Conservation (phyloP, 441 rosid genomes). For the Populus hybrid region DNA sequence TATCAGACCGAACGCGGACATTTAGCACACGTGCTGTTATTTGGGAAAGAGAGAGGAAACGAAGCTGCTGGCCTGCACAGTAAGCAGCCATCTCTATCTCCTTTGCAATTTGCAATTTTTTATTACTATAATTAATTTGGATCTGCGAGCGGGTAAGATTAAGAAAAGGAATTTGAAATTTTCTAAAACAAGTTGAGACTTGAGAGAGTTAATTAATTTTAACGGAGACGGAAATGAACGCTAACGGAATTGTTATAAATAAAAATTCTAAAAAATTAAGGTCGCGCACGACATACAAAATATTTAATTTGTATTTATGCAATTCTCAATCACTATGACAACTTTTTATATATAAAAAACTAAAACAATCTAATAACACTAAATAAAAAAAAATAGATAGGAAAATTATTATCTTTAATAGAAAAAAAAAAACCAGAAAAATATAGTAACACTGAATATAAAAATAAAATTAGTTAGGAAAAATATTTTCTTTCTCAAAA, state of each 20-base stretch:
- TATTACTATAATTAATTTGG: not conserved
- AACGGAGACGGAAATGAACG: not conserved
- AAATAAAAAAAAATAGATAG: no score
- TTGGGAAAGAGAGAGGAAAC: slow-evolving; percentile 28
- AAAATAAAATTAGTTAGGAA: no score
- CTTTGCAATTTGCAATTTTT: slow-evolving; percentile 12
- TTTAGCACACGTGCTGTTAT: slow-evolving; percentile 38
- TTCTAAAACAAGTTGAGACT: not conserved
- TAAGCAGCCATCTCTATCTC: slow-evolving; percentile 10
- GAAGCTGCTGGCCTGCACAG: not conserved
- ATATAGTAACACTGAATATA: no score
- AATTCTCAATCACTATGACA: not conserved
- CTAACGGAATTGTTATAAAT: not conserved
- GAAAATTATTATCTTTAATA: no score
- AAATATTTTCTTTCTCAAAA: no score
- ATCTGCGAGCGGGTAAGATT: no score
- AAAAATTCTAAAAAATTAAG: not conserved
- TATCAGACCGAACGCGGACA: slow-evolving; percentile 14
- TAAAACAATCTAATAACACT: not conserved
- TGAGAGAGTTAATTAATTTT: no score
- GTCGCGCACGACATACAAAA: not conserved
- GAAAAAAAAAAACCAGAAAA: no score
- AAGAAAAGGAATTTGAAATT: not conserved
- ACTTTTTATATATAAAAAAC: no score
- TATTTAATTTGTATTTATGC: no score